phyloP scores from a whole-genome alignment of 164 flowering plant genomes.

The Magnolia kwangsiensis region DNA sequence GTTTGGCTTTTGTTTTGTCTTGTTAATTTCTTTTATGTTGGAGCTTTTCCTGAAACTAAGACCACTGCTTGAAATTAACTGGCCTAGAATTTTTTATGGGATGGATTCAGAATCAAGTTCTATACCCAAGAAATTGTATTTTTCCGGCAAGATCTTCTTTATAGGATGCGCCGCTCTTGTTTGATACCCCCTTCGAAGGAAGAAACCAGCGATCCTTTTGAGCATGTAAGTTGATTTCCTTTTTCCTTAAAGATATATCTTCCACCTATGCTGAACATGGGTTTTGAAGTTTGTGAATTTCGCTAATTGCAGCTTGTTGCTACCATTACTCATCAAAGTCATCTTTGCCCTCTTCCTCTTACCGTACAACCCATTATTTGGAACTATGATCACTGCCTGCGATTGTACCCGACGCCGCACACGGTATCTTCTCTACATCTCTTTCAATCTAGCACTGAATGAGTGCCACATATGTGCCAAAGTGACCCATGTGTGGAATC shows the following conservation, averaged over 20 bases:
- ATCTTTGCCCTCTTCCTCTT: constrained; percentile 96
- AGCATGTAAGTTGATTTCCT: constrained; percentile 57
- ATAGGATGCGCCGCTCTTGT: constrained; percentile 89
- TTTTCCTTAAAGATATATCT: constrained; percentile 1
- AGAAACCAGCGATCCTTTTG: constrained; percentile 88
- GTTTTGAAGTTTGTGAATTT: constrained; percentile 9
- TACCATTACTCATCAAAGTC: constrained; percentile 88
- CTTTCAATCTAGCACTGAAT: not conserved
- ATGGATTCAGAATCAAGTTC: constrained; percentile 69
- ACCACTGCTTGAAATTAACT: not conserved
- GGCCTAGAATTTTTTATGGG: not conserved
- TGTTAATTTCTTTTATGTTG: not conserved
- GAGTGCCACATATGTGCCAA: not conserved
- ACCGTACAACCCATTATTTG: constrained; percentile 85
- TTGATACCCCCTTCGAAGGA: constrained; percentile 79
- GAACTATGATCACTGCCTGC: constrained; percentile 90
- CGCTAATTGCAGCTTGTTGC: constrained; percentile 79
- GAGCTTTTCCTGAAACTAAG: not conserved
- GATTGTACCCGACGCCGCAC: constrained; percentile 86
- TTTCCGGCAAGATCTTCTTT: constrained; percentile 88
- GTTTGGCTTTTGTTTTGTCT: too few species aligned
- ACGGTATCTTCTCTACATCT: constrained; percentile 45
- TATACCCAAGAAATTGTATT: constrained; percentile 90
- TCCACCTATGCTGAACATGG: not conserved
- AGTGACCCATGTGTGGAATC: not conserved